These are phyloP conservation scores for Cupressus sempervirens DNA, from an alignment of 75 land plant genomes.

Conservation along the genomic window DNA sequence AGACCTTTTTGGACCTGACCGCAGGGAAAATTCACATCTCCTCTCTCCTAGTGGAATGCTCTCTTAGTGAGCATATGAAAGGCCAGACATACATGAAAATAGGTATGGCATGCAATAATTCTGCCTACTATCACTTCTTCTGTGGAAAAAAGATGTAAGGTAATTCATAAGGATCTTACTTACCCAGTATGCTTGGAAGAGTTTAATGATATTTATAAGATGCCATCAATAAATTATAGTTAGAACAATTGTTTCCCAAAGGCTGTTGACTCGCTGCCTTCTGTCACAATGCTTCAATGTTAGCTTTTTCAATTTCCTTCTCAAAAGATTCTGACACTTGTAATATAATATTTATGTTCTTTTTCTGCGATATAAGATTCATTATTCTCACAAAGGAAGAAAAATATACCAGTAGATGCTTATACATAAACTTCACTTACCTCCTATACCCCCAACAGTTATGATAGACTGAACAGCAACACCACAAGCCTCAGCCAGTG, in stretches of 20 bases:
- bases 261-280: background rate
- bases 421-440: constrained; percentile 23
- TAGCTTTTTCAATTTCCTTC: background rate
- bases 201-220: background rate
- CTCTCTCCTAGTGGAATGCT: background rate
- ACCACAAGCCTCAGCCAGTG: constrained; percentile 86
- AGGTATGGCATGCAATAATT: background rate
- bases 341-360: background rate
- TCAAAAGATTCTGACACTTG: background rate
- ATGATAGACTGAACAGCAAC: constrained; percentile 85
- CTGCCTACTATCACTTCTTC: background rate
- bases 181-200: background rate
- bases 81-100: background rate
- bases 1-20: background rate
- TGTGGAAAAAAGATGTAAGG: background rate
- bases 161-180: background rate
- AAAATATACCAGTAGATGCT: background rate
- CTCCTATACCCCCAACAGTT: constrained; percentile 96
- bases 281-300: background rate
- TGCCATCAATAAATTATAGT: background rate
- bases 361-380: background rate
- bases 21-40: background rate
- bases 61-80: background rate
- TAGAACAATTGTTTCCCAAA: background rate
- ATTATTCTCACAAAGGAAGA: background rate